Base-by-base conservation (phyloP, 139 green algal species). In the Picochlorum sp. region DNA sequence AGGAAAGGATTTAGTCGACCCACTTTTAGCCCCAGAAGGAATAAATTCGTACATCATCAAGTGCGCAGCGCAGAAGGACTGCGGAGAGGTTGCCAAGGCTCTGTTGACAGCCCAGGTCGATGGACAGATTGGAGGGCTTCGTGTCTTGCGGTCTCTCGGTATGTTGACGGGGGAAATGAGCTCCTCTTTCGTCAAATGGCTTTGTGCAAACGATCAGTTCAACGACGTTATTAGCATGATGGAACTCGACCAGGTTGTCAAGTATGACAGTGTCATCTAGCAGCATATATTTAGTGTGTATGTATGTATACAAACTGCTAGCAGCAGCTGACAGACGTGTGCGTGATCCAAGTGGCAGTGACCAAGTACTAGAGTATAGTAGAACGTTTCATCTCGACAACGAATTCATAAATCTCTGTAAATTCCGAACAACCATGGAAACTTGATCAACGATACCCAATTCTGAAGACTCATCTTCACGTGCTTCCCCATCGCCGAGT, bases 321-420 rank as follows among this genome's bases (percentile, higher is more conserved):
- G n/a, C n/a, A n/a, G n/a, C n/a, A n/a, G n/a, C n/a, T n/a, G n/a
- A n/a, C n/a, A n/a, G n/a, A n/a, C n/a, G n/a, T n/a, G n/a, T n/a
- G n/a, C n/a, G n/a, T n/a, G n/a, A n/a, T n/a, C n/a, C n/a, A n/a
- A n/a, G n/a, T n/a, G n/a, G n/a, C n/a, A n/a, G n/a, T n/a, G n/a
- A n/a, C n/a, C n/a, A n/a, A n/a, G n/a, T n/a, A n/a, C n/a, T n/a
- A n/a, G n/a, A n/a, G n/a, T n/a, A n/a, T n/a, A n/a, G n/a, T n/a
- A n/a, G n/a, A n/a, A n/a, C 10, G n/a, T 47, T 47, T 20, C 22
- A 47, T 26, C 22, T 47, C 22, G 69, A 66, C 24, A 80, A 39
- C 9, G 55, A 59, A 25, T 68, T 60, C 50, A 69, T 70, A 54
- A 80, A 80, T 20, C 73, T 62, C 40, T 79, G 64, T 37, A 80